phyloP scores from a whole-genome alignment of 257 asterid species.

The Nicotiana paniculata region DNA sequence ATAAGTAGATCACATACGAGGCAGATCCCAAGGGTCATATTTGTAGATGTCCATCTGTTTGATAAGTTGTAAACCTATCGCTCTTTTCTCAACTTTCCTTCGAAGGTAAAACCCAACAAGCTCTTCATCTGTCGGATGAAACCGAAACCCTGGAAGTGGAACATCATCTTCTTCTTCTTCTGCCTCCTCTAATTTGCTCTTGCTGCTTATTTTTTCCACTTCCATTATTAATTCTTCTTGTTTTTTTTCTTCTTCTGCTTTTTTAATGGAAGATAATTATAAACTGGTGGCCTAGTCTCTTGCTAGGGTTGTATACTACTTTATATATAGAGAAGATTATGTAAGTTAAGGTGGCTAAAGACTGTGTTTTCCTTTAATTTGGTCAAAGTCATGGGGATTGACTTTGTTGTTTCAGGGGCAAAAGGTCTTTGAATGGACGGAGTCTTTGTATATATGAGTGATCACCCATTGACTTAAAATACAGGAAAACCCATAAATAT shows the following conservation, averaged over 20 bases:
- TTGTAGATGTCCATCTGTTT: conserved; percentile 43
- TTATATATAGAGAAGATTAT: neutral
- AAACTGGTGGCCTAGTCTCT: neutral
- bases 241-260: neutral
- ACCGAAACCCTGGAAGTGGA: conserved; percentile 46
- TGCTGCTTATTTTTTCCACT: conserved; percentile 6
- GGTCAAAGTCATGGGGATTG: conserved; percentile 10
- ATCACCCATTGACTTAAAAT: neutral
- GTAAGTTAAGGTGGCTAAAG: neutral
- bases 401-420: conserved; percentile 5
- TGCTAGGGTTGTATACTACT: neutral
- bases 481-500: neutral
- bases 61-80: conserved; percentile 29
- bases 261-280: neutral
- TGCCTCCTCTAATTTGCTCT: neutral
- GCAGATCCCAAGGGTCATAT: conserved; percentile 57
- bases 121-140: conserved; percentile 50
- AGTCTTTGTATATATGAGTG: neutral
- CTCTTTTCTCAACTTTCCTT: conserved; percentile 31
- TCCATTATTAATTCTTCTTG: conserved; percentile 5
- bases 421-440: neutral
- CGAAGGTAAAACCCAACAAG: conserved; percentile 45
- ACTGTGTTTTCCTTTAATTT: neutral
- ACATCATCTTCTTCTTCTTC: conserved; percentile 15
- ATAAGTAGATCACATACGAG: conserved; percentile 22